Conservation (phyloP, 345 rosid species). For the Salix exigua region DNA sequence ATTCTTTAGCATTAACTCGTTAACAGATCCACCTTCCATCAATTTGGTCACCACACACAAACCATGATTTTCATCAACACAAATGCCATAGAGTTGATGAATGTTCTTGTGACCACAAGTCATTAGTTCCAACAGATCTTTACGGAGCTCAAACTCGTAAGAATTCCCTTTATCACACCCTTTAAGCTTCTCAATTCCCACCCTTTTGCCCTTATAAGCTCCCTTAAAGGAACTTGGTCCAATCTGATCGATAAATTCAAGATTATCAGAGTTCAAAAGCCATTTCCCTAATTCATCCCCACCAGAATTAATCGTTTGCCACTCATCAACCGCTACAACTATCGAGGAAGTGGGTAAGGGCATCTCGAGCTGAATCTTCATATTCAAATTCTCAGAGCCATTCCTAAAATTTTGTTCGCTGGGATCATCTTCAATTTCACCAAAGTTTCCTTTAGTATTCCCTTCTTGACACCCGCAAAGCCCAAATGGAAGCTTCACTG, state of each 20-base stretch:
- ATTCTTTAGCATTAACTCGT: constrained; percentile 67
- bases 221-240: constrained; percentile 72
- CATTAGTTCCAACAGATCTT: constrained; percentile 82
- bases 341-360: constrained; percentile 78
- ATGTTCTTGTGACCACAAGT: constrained; percentile 87
- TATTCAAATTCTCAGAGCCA: constrained; percentile 43
- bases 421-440: constrained; percentile 68
- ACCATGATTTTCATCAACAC: constrained; percentile 86
- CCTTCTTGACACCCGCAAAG: constrained; percentile 97
- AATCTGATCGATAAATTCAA: constrained; percentile 73
- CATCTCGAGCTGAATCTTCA: constrained; percentile 58
- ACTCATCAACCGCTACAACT: constrained; percentile 71
- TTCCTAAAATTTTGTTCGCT: constrained; percentile 44
- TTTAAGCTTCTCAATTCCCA: constrained; percentile 86
- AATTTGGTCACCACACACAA: constrained; percentile 81
- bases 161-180: constrained; percentile 95
- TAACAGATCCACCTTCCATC: constrained; percentile 91
- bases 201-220: constrained; percentile 62
- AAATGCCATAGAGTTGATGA: constrained; percentile 75
- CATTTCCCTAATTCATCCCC: constrained; percentile 68
- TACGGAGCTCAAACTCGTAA: constrained; percentile 73
- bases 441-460: constrained; percentile 48
- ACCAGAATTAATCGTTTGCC: constrained; percentile 81
- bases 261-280: constrained; percentile 70
- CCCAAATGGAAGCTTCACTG: constrained; percentile 89